phyloP scores from a whole-genome alignment of 2,329 filamentous ascomycete species.

The Blastomyces parvus region DNA sequence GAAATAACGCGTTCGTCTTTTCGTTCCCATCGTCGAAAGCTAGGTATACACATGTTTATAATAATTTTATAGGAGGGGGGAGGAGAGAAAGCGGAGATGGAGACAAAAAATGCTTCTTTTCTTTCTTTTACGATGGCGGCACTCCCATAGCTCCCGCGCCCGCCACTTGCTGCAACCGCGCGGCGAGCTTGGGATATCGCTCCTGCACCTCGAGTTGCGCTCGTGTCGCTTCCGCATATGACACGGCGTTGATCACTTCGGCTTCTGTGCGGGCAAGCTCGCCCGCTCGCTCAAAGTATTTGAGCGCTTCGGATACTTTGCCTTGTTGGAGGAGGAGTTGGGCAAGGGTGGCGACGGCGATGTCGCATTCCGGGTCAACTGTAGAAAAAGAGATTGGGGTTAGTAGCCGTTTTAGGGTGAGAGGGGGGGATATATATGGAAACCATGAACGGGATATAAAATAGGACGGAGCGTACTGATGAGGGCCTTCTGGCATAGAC shows the following conservation, averaged over 20 bases:
- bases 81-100: neutral
- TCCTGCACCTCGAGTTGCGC: constrained; percentile 90
- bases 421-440: neutral
- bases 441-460: neutral
- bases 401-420: constrained; percentile 22
- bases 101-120: neutral
- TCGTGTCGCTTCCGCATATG: constrained; percentile 91
- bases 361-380: constrained; percentile 98
- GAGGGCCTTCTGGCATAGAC: constrained; percentile 91
- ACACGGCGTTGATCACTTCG: constrained; percentile 92
- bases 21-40: no score
- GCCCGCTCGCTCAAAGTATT: constrained; percentile 93
- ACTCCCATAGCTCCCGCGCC: constrained; percentile 30
- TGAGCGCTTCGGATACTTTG: constrained; percentile 88
- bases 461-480: constrained; percentile 63
- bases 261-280: constrained; percentile 89
- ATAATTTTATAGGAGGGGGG: neutral
- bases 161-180: constrained; percentile 57
- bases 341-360: constrained; percentile 96
- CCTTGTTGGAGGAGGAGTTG: constrained; percentile 95
- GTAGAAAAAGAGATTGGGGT: constrained; percentile 21
- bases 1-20: no score
- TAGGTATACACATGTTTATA: no score
- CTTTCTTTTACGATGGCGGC: constrained; percentile 16
- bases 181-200: constrained; percentile 72